Evolutionary conservation across 768 basidiomycete genomes (phyloP).

Genomic region (Sarcodon aspratus): DNA sequence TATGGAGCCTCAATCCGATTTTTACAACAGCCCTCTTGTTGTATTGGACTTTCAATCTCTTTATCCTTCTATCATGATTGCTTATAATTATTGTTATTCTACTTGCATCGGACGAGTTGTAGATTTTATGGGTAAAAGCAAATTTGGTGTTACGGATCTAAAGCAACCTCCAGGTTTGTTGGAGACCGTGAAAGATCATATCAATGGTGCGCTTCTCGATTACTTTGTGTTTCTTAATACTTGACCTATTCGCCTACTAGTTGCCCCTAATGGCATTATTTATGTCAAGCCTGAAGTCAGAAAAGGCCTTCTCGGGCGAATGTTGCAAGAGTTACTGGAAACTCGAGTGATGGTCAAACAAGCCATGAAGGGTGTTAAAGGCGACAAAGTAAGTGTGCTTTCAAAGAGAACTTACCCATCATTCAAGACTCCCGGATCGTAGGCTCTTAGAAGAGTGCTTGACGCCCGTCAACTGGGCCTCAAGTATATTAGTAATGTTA

Average conservation of each 20-base stretch:
- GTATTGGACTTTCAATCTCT: constrained; percentile 95
- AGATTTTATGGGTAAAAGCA: constrained; percentile 82
- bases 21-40: constrained; percentile 85
- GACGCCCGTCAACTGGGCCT: constrained; percentile 89
- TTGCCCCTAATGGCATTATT: constrained; percentile 92
- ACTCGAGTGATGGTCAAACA: constrained; percentile 98
- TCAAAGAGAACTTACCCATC: neutral
- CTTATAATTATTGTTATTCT: constrained; percentile 95
- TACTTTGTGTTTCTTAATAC: neutral
- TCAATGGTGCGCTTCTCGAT: constrained; percentile 44
- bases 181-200: constrained; percentile 59
- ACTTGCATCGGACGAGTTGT: constrained; percentile 86
- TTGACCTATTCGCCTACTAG: constrained; percentile 34
- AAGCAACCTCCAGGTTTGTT: constrained; percentile 57
- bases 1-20: constrained; percentile 89
- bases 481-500: constrained; percentile 91
- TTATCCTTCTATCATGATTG: constrained; percentile 97
- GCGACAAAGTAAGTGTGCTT: constrained; percentile 53
- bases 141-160: constrained; percentile 77
- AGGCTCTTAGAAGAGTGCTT: constrained; percentile 68
- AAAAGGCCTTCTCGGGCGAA: constrained; percentile 76
- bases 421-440: neutral
- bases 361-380: constrained; percentile 75
- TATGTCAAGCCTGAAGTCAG: constrained; percentile 83
- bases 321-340: constrained; percentile 87